Evolutionary conservation across 2,329 filamentous ascomycete species (phyloP), one percentile per base, ranked within the genome.

Genomic region (Elsinoe necatrix): DNA sequence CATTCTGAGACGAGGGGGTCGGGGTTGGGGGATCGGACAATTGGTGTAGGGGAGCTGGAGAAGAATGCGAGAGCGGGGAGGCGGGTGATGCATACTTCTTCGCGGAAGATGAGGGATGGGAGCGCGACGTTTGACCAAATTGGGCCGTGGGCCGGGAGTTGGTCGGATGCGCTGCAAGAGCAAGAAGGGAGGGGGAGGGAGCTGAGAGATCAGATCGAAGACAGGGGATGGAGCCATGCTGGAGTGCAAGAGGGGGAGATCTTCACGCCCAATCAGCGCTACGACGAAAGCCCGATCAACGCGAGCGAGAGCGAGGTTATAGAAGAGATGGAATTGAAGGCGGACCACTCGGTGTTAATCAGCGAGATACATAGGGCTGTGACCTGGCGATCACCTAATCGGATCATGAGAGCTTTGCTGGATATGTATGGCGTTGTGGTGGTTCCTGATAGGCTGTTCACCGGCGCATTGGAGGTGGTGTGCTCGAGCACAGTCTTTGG

Each of bases 401-500:
- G 29, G 16, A 23, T 52, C 9, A 11, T 52, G 9, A 37, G 20
- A 25, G 29, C 14, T 16, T n/a, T 52, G 31, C 34, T 52, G 29
- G 31, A 52, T 31, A 37, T 34, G 34, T 23, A 52, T 23, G 48
- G 48, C 11, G 48, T 39, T 3, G 29, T 39, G 3, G 21, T 52
- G 5, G 29, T 52, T 4, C 31, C 48, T 2, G 48, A 52, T 21
- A 27, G 14, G 48, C 48, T 52, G 0, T 83, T 89, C 64, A 80
- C 82, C 1, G 82, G 86, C 60, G 77, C 86, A 8, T 67, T 91
- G 27, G 76, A 77, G 31, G 74, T 77, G 4, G 68, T 90, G 7
- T 82, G 87, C 57, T 84, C 86, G 0, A 63, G 68, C 21, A 68
- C 77, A 61, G 77, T 80, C 59, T 62, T 81, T 39, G 67, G 71